Conservation (phyloP, 257 asterid species). For the Forsythia viridissima region DNA sequence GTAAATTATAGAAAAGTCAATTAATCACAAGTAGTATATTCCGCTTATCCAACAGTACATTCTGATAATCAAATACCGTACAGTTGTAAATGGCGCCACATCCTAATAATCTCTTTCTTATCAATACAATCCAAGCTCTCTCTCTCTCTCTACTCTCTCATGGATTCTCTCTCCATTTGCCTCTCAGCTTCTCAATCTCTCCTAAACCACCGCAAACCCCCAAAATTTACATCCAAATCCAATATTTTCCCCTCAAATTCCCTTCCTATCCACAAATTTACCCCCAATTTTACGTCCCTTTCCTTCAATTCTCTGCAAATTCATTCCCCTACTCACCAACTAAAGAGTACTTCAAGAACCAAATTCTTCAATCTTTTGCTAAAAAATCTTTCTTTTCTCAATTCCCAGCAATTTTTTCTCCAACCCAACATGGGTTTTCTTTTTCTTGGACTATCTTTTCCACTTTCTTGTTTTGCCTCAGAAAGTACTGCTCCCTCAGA, state of each 20-base stretch:
- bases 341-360: conserved; percentile 11
- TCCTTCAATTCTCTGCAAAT: conserved; percentile 29
- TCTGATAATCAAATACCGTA: not conserved
- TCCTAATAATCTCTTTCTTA: conserved; percentile 31
- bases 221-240: conserved; percentile 32
- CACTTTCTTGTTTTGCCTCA: conserved; percentile 65
- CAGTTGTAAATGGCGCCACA: conserved; percentile 50
- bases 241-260: conserved; percentile 20
- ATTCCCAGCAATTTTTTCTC: conserved; percentile 23
- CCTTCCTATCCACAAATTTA: conserved; percentile 26
- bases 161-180: conserved; percentile 75
- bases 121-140: not conserved
- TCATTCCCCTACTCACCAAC: conserved; percentile 26
- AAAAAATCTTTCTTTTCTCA: conserved; percentile 14
- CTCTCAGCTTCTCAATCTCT: conserved; percentile 54
- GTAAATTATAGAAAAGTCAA: too few species aligned
- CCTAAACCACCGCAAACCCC: conserved; percentile 42
- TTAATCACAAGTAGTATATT: not conserved
- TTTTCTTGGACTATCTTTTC: conserved; percentile 44
- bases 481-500: conserved; percentile 47
- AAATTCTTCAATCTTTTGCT: conserved; percentile 2
- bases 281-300: conserved; percentile 20
- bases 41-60: not conserved
- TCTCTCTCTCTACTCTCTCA: conserved; percentile 14
- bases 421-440: conserved; percentile 41